Conservation (phyloP, 345 rosid species). For the Iberis pinnata region DNA sequence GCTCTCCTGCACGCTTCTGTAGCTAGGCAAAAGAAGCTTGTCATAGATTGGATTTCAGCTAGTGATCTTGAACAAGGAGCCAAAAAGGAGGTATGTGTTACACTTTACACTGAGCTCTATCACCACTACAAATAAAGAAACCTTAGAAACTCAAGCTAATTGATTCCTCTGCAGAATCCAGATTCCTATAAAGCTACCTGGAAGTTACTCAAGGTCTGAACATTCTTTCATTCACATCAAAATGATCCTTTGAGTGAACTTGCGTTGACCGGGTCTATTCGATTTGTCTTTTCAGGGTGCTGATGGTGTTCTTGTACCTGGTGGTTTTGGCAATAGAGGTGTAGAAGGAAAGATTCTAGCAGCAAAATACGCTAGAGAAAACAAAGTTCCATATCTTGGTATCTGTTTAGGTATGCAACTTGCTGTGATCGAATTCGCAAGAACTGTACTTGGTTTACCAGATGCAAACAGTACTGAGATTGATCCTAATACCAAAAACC, state of each 20-base stretch:
- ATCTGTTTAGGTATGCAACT: constrained; percentile 97
- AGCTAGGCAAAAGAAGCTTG: constrained; percentile 58
- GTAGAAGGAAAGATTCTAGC: constrained; percentile 90
- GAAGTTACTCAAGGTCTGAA: constrained; percentile 68
- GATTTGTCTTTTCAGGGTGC: constrained; percentile 52
- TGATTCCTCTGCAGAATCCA: constrained; percentile 49
- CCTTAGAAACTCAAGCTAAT: constrained; percentile 21
- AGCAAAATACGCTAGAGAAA: constrained; percentile 85
- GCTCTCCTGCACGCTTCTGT: constrained; percentile 97
- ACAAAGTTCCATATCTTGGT: constrained; percentile 77
- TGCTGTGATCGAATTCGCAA: constrained; percentile 89
- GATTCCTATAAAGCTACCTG: constrained; percentile 68
- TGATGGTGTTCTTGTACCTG: constrained; percentile 90
- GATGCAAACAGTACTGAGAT: constrained; percentile 95
- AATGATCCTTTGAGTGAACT: background rate
- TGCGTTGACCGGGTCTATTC: background rate
- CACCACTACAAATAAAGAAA: constrained; percentile 1
- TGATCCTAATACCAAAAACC: constrained; percentile 60
- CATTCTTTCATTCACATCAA: background rate
- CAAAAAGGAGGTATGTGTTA: constrained; percentile 45
- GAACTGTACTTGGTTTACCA: constrained; percentile 56
- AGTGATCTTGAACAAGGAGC: constrained; percentile 66
- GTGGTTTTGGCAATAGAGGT: constrained; percentile 97
- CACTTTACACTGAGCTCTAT: constrained; percentile 2
- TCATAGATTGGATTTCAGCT: constrained; percentile 85